Base-by-base conservation (phyloP, 164 flowering plant genomes). In the Annona cherimola region DNA sequence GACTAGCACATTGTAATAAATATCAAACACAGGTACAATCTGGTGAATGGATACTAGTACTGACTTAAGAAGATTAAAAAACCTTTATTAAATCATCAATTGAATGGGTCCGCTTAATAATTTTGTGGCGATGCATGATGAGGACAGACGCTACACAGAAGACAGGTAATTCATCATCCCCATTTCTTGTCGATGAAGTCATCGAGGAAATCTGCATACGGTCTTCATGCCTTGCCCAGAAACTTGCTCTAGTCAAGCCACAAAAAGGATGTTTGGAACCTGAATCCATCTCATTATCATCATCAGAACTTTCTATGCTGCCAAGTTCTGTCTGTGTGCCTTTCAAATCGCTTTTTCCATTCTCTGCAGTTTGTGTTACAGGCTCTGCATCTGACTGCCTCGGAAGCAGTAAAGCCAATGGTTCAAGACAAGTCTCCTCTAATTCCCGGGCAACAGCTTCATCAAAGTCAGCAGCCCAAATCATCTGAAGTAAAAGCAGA, bases 401-500 rank as follows among this genome's bases (percentile, higher is more conserved):
- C 54, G 89, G 87, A 74, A 87, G 79, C 63, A 83, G 88, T 71
- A 93, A 61, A 35, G 79, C 67, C 79, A 93, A 75, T 61, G 86
- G 81, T 74, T 88, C 90, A 35, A 89, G 86, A 80, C 94, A 88
- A 69, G 75, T 84, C 71, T 79, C 86, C 76, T 83, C 93, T 42
- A 88, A 80, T 62, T 81, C 81, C 68, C 61, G 79, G 41, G 84
- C 80, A 45, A 76, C 8, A 14, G 86, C 77, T 79, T 86, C 92
- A 83, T 85, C 86, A 83, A 89, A 93, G 82, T 93, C 98, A 69
- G 98, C 94, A 72, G 98, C 98, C 98, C 98, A 93, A 83, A 93
- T 93, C 98, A 93, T 93, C 98, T 93, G 85, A 71, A 68, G 43
- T 26, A 64, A 42, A 65, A 42, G 46, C 40, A 55, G 14, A n/a